Evolutionary conservation across 169 alveolate species (phyloP), one percentile per base, ranked within the genome.

Genomic region (Plasmodium adleri): DNA sequence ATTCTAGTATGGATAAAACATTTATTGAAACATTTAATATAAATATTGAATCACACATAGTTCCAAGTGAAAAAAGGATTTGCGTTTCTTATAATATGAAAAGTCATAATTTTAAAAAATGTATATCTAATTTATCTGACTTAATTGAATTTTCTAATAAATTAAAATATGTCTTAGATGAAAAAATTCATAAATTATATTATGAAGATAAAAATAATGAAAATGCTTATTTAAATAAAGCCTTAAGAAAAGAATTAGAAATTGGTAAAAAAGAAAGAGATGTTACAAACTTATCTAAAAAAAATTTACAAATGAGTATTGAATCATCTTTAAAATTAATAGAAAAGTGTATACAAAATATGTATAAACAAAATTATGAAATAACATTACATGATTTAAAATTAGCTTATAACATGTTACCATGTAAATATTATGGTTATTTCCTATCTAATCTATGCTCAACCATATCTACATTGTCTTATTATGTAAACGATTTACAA

Each of bases 351-450:
- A 67, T 22, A 28, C n/a, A 80, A 68, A 80, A 66, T 12, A 10
- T 80, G 28, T 80, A 80, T 54, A 67, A 62, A 47, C 90, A 80
- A 26, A 80, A 80, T 43, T 80, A 67, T 54, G 90, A 80, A 68
- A 20, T 56, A 50, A 80, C 90, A 13, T 54, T 80, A 32, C 72
- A 70, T 49, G 90, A 80, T 56, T 80, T 80, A 28, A 80, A 80
- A 68, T 32, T 68, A 68, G 90, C 90, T 32, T 80, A 80, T 68
- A 80, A 58, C 28, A 80, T 80, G 90, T 26, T 80, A 3, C 90
- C 90, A 26, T 80, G 90, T 80, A 80, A 80, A 80, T 80, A 80
- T 32, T 80, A 80, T 32, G 90, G 90, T 12, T 80, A 43, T 26
- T 80, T 80, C 43, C 13, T 80, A 45, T 80, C 90, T 5, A 22